Evolutionary conservation across 371 early-diverging fungal genomes (phyloP).

Genomic region (Thermomucor indicae-seudaticae): DNA sequence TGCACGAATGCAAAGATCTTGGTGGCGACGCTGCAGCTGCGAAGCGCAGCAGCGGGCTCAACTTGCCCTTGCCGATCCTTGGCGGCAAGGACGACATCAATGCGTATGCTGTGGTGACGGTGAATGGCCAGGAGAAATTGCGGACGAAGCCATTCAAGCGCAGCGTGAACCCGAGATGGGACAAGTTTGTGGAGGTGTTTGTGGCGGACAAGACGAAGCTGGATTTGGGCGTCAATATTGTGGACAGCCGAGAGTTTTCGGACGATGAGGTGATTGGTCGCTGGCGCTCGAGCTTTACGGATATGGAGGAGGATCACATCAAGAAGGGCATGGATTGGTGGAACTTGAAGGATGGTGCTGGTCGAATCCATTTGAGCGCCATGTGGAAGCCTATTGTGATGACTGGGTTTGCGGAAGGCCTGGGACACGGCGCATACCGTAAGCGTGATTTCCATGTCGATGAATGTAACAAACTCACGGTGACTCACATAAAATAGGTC

Average conservation of each 20-base stretch:
- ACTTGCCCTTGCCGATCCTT: slow-evolving; percentile 38
- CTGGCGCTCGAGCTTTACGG: slow-evolving; percentile 21
- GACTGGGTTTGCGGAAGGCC: slow-evolving; percentile 40
- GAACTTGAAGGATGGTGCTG: slow-evolving; percentile 36
- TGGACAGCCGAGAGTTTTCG: slow-evolving; percentile 21
- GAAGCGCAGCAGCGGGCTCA: slow-evolving; percentile 29
- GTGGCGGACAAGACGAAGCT: slow-evolving; percentile 39
- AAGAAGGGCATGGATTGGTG: slow-evolving; percentile 51
- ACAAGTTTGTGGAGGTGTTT: slow-evolving; percentile 41
- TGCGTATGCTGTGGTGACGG: slow-evolving; percentile 42
- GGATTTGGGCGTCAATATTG: slow-evolving; percentile 26
- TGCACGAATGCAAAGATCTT: slow-evolving; percentile 51
- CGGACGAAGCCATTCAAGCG: slow-evolving; percentile 47
- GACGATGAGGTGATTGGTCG: slow-evolving; percentile 31
- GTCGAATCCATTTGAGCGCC: slow-evolving; percentile 47
- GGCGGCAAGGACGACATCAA: slow-evolving; percentile 33
- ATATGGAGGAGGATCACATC: slow-evolving; percentile 28
- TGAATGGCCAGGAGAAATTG: slow-evolving; percentile 34
- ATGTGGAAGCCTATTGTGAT: slow-evolving; percentile 58
- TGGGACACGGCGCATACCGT: slow-evolving; percentile 38
- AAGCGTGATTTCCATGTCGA: not conserved
- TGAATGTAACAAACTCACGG: not conserved
- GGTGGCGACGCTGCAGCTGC: slow-evolving; percentile 17
- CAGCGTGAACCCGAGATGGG: slow-evolving; percentile 52
- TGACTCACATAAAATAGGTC: slow-evolving; percentile 12